These are phyloP conservation scores for Ploettnerulaceae sp. DNA, from an alignment of 2,329 filamentous ascomycete genomes.

Conservation along the genomic window DNA sequence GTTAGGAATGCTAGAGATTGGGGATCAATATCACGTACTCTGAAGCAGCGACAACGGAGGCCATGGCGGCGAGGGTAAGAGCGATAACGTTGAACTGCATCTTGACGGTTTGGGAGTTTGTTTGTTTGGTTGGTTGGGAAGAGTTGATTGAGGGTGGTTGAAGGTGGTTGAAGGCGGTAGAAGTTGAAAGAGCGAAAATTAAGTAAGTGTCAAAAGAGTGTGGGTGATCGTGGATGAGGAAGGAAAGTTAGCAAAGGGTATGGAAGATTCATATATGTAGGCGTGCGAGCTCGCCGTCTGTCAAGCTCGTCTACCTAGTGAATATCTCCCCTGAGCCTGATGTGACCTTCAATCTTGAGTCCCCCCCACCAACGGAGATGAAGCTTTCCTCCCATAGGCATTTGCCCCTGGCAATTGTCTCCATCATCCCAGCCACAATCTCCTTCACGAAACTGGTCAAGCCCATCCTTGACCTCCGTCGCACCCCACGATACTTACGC, in stretches of 20 bases:
- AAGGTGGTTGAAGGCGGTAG: slow-evolving; percentile 1
- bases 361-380: slow-evolving; percentile 22
- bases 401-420: slow-evolving; percentile 1
- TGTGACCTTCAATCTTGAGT: slow-evolving; percentile 10
- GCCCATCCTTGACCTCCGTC: slow-evolving; percentile 1
- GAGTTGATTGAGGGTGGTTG: slow-evolving; percentile 14
- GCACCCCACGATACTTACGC: slow-evolving; percentile 10
- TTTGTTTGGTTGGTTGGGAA: slow-evolving; percentile 16
- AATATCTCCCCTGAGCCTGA: neutral
- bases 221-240: slow-evolving; percentile 14
- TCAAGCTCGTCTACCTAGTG: slow-evolving; percentile 1
- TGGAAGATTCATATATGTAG: slow-evolving; percentile 18
- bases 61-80: slow-evolving; percentile 30
- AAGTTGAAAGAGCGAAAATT: slow-evolving; percentile 18
- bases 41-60: slow-evolving; percentile 26
- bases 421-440: slow-evolving; percentile 11
- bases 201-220: slow-evolving; percentile 30
- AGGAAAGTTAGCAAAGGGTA: neutral
- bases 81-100: slow-evolving; percentile 34
- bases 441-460: slow-evolving; percentile 11
- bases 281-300: slow-evolving; percentile 8
- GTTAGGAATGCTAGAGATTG: slow-evolving; percentile 12
- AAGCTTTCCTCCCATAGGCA: slow-evolving; percentile 8
- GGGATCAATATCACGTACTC: slow-evolving; percentile 16
- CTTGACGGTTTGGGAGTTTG: slow-evolving; percentile 30